phyloP scores from a whole-genome alignment of 2,329 filamentous ascomycete genomes.

The Clonostachys sp. region DNA sequence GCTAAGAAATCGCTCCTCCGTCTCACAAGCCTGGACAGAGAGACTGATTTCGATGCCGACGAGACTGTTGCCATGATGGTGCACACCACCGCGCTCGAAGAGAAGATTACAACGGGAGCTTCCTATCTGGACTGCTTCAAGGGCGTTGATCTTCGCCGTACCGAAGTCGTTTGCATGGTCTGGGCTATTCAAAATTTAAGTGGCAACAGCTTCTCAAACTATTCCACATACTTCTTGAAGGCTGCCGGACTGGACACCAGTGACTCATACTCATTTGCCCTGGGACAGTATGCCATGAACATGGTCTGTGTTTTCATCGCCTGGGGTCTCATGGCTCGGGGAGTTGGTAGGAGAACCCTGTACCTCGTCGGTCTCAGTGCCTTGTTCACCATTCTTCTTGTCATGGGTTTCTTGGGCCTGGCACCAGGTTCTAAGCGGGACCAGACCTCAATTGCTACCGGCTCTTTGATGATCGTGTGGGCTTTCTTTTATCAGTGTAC shows the following conservation, averaged over 20 bases:
- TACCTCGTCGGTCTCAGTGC: constrained; percentile 43
- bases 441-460: constrained; percentile 40
- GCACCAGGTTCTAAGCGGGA: constrained; percentile 35
- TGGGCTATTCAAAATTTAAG: constrained; percentile 35
- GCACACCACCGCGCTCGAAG: constrained; percentile 43
- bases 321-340: constrained; percentile 34
- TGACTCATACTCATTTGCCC: constrained; percentile 25
- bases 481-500: constrained; percentile 38
- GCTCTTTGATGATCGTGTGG: constrained; percentile 37
- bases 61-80: constrained; percentile 44
- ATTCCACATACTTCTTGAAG: constrained; percentile 49
- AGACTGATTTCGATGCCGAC: constrained; percentile 14
- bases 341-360: constrained; percentile 37
- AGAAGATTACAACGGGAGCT: constrained; percentile 28
- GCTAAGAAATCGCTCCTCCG: constrained; percentile 28
- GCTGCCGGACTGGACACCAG: constrained; percentile 31
- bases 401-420: constrained; percentile 35
- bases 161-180: constrained; percentile 38
- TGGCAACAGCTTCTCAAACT: constrained; percentile 44
- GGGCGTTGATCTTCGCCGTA: constrained; percentile 36
- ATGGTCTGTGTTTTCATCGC: constrained; percentile 38
- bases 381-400: constrained; percentile 33
- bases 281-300: constrained; percentile 36
- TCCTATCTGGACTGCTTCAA: constrained; percentile 43
- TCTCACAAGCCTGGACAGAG: constrained; percentile 31